Evolutionary conservation across 495 filamentous ascomycete genomes (phyloP).

Genomic region (Monascus purpureus): DNA sequence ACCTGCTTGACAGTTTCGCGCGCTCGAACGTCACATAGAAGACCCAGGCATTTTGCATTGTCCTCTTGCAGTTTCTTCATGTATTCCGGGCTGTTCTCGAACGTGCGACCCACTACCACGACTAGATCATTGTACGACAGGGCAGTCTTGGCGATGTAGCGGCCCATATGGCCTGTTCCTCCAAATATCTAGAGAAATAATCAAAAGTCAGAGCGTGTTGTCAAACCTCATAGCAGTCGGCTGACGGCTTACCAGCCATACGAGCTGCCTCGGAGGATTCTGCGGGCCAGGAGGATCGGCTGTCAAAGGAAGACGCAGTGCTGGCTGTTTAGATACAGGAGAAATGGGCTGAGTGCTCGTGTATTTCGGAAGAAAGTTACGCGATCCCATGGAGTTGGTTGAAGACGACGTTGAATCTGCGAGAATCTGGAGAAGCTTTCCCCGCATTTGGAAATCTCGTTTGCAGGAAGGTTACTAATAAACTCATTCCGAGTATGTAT

Average conservation of each 20-base stretch:
- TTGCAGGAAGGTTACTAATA: constrained; percentile 1
- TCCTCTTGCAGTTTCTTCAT: constrained; percentile 45
- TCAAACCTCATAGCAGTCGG: no score
- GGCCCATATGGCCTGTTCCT: constrained; percentile 90
- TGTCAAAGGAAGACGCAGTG: constrained; percentile 52
- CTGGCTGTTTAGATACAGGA: constrained; percentile 22
- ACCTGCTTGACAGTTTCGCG: constrained; percentile 61
- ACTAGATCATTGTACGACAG: constrained; percentile 79
- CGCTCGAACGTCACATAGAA: constrained; percentile 82
- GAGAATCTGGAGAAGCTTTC: no score
- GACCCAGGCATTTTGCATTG: constrained; percentile 51
- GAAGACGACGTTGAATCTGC: no score
- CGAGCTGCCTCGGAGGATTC: constrained; percentile 56
- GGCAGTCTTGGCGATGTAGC: constrained; percentile 68
- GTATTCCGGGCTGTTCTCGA: constrained; percentile 58
- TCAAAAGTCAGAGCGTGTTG: no score
- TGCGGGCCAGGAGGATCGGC: constrained; percentile 67
- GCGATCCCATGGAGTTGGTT: constrained; percentile 23
- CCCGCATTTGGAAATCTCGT: constrained; percentile 9
- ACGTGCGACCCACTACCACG: constrained; percentile 72
- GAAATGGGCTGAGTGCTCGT: constrained; percentile 12
- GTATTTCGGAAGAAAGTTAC: constrained; percentile 16
- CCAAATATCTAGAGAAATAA: constrained; percentile 57
- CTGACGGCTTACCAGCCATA: constrained; percentile 69
- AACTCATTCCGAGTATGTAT: no score